Evolutionary conservation across 192 early-diverging fungal genomes (phyloP).

Genomic region (Allomyces macrogynus): DNA sequence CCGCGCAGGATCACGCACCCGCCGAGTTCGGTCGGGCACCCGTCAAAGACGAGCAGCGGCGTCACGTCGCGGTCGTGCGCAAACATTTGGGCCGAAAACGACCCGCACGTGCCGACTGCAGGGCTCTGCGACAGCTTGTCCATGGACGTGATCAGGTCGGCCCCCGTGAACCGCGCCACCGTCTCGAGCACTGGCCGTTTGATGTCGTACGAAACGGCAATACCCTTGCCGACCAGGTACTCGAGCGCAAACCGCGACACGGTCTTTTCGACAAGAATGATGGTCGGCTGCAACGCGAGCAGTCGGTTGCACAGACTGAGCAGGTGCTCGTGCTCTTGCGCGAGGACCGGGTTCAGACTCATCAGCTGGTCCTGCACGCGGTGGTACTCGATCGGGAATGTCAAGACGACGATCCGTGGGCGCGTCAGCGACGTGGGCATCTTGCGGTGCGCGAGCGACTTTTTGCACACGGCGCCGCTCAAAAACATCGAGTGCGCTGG

Average conservation of each 20-base stretch:
- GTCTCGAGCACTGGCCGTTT: constrained; percentile 65
- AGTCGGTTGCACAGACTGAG: constrained; percentile 60
- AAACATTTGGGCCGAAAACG: constrained; percentile 59
- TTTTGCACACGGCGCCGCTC: constrained; percentile 76
- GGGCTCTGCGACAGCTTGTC: constrained; percentile 55
- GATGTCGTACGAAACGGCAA: constrained; percentile 70
- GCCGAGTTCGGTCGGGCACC: constrained; percentile 53
- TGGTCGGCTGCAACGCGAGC: constrained; percentile 44
- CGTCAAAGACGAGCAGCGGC: constrained; percentile 74
- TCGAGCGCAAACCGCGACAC: constrained; percentile 74
- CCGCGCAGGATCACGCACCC: constrained; percentile 82
- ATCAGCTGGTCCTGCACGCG: constrained; percentile 46
- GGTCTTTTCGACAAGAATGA: constrained; percentile 63
- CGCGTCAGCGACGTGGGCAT: constrained; percentile 48
- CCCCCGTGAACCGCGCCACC: constrained; percentile 66
- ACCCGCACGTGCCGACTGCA: constrained; percentile 51
- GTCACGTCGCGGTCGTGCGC: constrained; percentile 43
- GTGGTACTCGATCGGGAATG: constrained; percentile 69
- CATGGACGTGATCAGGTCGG: constrained; percentile 60
- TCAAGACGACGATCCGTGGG: constrained; percentile 69
- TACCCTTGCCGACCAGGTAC: constrained; percentile 48
- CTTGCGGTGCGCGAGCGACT: constrained; percentile 72
- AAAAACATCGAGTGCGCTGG: constrained; percentile 66
- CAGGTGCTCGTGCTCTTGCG: constrained; percentile 68
- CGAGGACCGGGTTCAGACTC: constrained; percentile 56